A percentile compares a stretch with the other conserved stretches of the same genome.
phyloP scores from a whole-genome alignment of 176 grass and related monocot species.

The Carex cristatella region DNA sequence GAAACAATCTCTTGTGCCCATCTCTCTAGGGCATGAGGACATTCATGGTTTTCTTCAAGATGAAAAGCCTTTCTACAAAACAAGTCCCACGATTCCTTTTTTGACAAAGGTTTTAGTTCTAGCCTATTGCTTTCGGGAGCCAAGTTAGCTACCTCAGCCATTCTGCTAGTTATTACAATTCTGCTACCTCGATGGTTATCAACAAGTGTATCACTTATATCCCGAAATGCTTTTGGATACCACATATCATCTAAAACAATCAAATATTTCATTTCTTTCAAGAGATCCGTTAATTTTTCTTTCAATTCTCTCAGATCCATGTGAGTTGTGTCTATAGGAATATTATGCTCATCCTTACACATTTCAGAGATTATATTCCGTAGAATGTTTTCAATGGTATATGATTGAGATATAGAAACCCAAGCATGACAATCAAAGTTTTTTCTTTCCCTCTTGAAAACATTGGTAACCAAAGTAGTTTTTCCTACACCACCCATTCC shows the following conservation, averaged over 20 bases:
- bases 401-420: slow-evolving; percentile 34
- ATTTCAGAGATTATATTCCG: slow-evolving; percentile 26
- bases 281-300: not conserved
- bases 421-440: slow-evolving; percentile 21
- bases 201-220: slow-evolving; percentile 36
- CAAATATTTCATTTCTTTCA: slow-evolving; percentile 38
- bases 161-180: slow-evolving; percentile 55
- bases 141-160: slow-evolving; percentile 32
- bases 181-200: slow-evolving; percentile 24
- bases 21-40: slow-evolving; percentile 14
- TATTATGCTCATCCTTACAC: not conserved
- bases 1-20: slow-evolving; percentile 44
- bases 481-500: slow-evolving; percentile 64
- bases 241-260: slow-evolving; percentile 73
- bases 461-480: slow-evolving; percentile 43
- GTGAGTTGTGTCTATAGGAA: not conserved
- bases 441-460: slow-evolving; percentile 25
- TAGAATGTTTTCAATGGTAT: slow-evolving; percentile 14
- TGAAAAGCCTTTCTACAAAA: slow-evolving; percentile 33
- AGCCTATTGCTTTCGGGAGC: slow-evolving; percentile 5
- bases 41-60: slow-evolving; percentile 23
- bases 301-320: slow-evolving; percentile 19
- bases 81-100: not conserved
- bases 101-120: slow-evolving; percentile 14
- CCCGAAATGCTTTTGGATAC: slow-evolving; percentile 36